Evolutionary conservation across 371 early-diverging fungal species (phyloP), one percentile per base, ranked within the genome.

Genomic region (Batrachochytrium dendrobatidis): DNA sequence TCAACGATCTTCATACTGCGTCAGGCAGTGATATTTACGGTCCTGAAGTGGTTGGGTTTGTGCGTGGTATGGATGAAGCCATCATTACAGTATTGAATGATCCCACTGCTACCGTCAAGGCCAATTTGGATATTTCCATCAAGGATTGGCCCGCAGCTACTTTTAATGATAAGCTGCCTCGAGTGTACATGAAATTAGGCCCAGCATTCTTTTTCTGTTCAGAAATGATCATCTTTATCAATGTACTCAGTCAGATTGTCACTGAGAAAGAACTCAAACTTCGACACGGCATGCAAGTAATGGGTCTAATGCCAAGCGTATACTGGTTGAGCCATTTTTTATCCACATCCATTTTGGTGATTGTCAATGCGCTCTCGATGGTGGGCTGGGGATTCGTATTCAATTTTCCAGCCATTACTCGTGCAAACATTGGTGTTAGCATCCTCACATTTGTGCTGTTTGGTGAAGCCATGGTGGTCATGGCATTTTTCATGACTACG

Each of bases 71-170:
- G 29, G 86, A 86, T 51, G 85, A 86, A 65, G 83, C 85, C 8
- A 82, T 86, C 54, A 62, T 66, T 43, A 62, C 71, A 4, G 57
- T 58, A 25, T 44, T 73, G 26, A 72, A 76, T 63, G 69, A 64
- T 60, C 66, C 62, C 22, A 63, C 61, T 18, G 69, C 65, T 33
- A 55, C 66, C 18, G 56, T 61, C 39, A 49, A 66, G 15, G 66
- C 78, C 25, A 66, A 57, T 35, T 58, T 86, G 43, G 73, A 71
- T 45, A 56, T 83, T 18, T 60, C 60, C 2, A 54, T 86, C 39
- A 85, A 86, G 64, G 86, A 86, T 63, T 87, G 84, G 72, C 87
- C 87, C 12, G n/a, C n/a, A n/a, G n/a, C n/a, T n/a, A n/a, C n/a
- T n/a, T n/a, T n/a, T n/a, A n/a, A n/a, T n/a, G n/a, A n/a, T n/a